Conservation (phyloP, 1,284 basidiomycete genomes). For the Leccinum pallidistipes region DNA sequence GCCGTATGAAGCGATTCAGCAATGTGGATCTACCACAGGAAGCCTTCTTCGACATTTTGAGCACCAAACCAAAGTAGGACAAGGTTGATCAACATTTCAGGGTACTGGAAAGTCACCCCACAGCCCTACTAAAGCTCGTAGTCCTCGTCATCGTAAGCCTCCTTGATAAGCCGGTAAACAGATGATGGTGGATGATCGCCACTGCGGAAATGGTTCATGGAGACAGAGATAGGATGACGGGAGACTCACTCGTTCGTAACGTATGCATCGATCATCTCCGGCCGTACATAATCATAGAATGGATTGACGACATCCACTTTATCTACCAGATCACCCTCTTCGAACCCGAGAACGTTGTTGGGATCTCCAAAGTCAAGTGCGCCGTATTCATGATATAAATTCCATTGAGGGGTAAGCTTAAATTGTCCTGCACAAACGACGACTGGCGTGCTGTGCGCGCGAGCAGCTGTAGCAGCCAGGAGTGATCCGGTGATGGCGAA, state of each 20-base stretch:
- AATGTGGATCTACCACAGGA: slow-evolving; percentile 87
- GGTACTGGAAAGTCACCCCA: not conserved
- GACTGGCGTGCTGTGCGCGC: slow-evolving; percentile 89
- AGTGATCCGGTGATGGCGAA: slow-evolving; percentile 87
- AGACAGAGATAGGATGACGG: slow-evolving; percentile 8
- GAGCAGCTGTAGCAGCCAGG: slow-evolving; percentile 86
- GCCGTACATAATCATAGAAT: slow-evolving; percentile 92
- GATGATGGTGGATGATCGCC: slow-evolving; percentile 92
- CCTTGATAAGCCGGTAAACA: slow-evolving; percentile 87
- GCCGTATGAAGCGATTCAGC: slow-evolving; percentile 83
- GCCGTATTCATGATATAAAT: slow-evolving; percentile 84
- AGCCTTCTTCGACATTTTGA: slow-evolving; percentile 86
- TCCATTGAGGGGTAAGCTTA: slow-evolving; percentile 95
- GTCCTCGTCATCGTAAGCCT: slow-evolving; percentile 92
- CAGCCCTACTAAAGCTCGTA: slow-evolving; percentile 56
- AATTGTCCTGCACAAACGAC: slow-evolving; percentile 95
- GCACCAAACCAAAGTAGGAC: slow-evolving; percentile 43
- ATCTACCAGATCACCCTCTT: slow-evolving; percentile 73
- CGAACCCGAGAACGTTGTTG: slow-evolving; percentile 78
- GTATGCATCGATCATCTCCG: slow-evolving; percentile 90
- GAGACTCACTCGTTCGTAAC: slow-evolving; percentile 92
- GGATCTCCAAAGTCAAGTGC: slow-evolving; percentile 89
- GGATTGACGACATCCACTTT: slow-evolving; percentile 91
- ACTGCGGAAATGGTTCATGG: slow-evolving; percentile 41
- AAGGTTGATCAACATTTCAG: slow-evolving; percentile 4